Evolutionary conservation across 2,329 filamentous ascomycete genomes (phyloP).

Genomic region (Davidsoniella australis): DNA sequence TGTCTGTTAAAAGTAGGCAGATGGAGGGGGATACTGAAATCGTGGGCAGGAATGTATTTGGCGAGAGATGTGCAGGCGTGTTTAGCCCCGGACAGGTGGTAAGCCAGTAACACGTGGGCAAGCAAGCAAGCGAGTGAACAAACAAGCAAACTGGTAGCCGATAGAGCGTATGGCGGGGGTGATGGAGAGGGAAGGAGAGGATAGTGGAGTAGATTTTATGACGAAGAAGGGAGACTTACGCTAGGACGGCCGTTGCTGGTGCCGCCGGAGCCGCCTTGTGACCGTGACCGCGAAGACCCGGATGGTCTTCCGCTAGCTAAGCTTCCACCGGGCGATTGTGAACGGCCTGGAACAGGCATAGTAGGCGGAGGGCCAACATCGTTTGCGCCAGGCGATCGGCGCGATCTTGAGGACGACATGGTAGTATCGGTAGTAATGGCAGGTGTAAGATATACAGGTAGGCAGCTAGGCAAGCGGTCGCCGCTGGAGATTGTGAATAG

Average conservation of each 20-base stretch:
- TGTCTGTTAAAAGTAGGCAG: background rate
- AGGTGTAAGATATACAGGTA: slow-evolving; percentile 8
- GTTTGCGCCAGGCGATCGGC: slow-evolving; percentile 47
- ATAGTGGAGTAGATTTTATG: background rate
- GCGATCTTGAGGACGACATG: slow-evolving; percentile 25
- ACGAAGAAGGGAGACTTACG: slow-evolving; percentile 29
- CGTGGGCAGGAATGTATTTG: background rate
- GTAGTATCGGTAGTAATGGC: slow-evolving; percentile 1
- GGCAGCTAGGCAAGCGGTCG: background rate
- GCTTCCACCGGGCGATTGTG: slow-evolving; percentile 41
- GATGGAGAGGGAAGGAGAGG: background rate
- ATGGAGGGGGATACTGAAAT: background rate
- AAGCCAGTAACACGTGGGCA: background rate
- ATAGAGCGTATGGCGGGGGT: too few species aligned
- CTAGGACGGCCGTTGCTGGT: slow-evolving; percentile 31
- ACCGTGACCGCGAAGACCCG: slow-evolving; percentile 36
- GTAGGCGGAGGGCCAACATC: slow-evolving; percentile 33
- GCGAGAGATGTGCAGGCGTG: too few species aligned
- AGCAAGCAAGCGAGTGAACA: background rate
- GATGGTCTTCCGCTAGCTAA: slow-evolving; percentile 47
- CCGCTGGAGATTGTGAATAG: too few species aligned
- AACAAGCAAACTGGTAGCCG: background rate
- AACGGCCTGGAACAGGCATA: slow-evolving; percentile 28
- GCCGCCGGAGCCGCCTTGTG: slow-evolving; percentile 16
- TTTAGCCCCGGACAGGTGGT: too few species aligned